phyloP scores from a whole-genome alignment of 2,329 filamentous ascomycete genomes.

The Penicillium occitanis region DNA sequence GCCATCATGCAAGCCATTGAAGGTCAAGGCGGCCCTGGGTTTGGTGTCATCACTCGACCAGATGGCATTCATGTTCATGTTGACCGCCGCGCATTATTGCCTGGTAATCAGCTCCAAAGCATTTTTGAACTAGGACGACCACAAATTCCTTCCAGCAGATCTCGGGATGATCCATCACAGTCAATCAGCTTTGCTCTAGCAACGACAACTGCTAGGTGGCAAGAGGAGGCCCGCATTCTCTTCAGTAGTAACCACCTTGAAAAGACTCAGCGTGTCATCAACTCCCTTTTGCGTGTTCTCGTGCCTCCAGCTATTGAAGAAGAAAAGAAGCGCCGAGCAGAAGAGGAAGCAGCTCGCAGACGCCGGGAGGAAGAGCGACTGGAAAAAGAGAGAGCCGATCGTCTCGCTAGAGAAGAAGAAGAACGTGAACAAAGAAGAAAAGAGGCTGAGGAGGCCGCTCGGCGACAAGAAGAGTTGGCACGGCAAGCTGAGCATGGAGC shows the following conservation, averaged over 20 bases:
- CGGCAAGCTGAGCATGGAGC: slow-evolving; percentile 57
- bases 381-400: slow-evolving; percentile 62
- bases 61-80: slow-evolving; percentile 57
- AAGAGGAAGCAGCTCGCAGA: slow-evolving; percentile 56
- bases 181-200: slow-evolving; percentile 73
- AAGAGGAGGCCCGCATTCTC: slow-evolving; percentile 83
- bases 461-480: slow-evolving; percentile 60
- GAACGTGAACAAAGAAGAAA: slow-evolving; percentile 68
- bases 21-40: slow-evolving; percentile 44
- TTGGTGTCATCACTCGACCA: slow-evolving; percentile 46
- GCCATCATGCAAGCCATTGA: slow-evolving; percentile 58
- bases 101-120: slow-evolving; percentile 54
- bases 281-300: slow-evolving; percentile 68
- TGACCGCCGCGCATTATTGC: slow-evolving; percentile 51
- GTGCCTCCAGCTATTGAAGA: slow-evolving; percentile 81
- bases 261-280: slow-evolving; percentile 66
- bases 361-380: slow-evolving; percentile 61
- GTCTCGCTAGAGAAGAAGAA: slow-evolving; percentile 66
- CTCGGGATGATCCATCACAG: slow-evolving; percentile 58
- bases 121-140: slow-evolving; percentile 39
- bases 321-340: slow-evolving; percentile 68
- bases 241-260: slow-evolving; percentile 71
- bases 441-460: slow-evolving; percentile 68
- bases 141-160: slow-evolving; percentile 33
- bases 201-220: slow-evolving; percentile 75